phyloP scores from a whole-genome alignment of 108 stramenopile genomes.

The Fragilaria radians region DNA sequence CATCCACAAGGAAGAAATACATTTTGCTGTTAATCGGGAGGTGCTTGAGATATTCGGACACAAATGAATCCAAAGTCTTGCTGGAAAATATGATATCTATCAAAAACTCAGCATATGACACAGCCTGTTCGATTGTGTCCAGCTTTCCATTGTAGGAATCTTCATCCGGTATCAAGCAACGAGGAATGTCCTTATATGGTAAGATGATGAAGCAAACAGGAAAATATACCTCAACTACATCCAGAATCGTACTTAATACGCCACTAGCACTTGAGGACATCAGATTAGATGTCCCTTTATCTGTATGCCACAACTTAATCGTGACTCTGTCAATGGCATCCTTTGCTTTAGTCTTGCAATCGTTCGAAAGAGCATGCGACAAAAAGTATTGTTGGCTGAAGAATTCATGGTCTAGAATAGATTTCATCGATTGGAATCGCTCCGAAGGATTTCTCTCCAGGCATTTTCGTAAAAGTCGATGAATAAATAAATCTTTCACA shows the following conservation, averaged over 20 bases:
- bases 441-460: slow-evolving; percentile 30
- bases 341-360: not conserved
- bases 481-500: not conserved
- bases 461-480: slow-evolving; percentile 4
- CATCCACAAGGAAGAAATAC: slow-evolving; percentile 1
- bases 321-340: not conserved
- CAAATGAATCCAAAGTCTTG: not conserved
- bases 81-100: not conserved
- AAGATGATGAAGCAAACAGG: not conserved
- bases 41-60: not conserved
- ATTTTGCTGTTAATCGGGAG: not conserved
- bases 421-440: slow-evolving; percentile 12
- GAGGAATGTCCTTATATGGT: not conserved
- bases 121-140: not conserved
- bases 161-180: not conserved
- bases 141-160: not conserved
- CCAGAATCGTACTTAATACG: not conserved
- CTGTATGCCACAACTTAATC: not conserved
- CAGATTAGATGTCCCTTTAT: not conserved
- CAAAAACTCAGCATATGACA: not conserved
- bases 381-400: too few species aligned
- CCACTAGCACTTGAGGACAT: not conserved
- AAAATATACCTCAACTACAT: not conserved
- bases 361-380: too few species aligned
- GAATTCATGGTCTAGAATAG: too few species aligned